These are phyloP conservation scores for Kurtzmaniella cleridarum DNA, from an alignment of 805 yeast genomes.

Conservation along the genomic window DNA sequence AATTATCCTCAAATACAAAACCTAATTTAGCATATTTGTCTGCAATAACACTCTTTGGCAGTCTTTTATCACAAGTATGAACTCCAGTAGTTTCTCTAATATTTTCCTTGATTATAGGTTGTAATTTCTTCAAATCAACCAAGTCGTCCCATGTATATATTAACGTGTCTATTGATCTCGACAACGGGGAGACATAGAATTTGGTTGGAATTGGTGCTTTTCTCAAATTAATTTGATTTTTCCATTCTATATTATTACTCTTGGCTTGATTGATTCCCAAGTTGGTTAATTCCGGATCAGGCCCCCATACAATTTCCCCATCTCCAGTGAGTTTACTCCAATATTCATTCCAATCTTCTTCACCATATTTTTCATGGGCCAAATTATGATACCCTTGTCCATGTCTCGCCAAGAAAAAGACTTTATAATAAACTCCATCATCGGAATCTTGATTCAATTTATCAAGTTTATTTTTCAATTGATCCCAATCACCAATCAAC, in stretches of 20 bases:
- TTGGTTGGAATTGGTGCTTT: constrained; percentile 49
- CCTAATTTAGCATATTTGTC: constrained; percentile 30
- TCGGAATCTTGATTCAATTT: constrained; percentile 30
- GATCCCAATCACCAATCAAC: constrained; percentile 35
- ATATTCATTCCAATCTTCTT: constrained; percentile 50
- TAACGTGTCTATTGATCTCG: constrained; percentile 56
- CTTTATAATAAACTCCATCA: constrained; percentile 34
- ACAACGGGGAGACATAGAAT: constrained; percentile 59
- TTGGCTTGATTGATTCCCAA: constrained; percentile 53
- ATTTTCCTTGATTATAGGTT: constrained; percentile 41
- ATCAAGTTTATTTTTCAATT: constrained; percentile 24
- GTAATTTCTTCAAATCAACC: constrained; percentile 25
- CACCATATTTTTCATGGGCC: constrained; percentile 50
- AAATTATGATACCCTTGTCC: constrained; percentile 68
- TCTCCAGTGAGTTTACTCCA: constrained; percentile 51
- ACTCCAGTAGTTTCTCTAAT: constrained; percentile 58
- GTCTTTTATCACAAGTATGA: constrained; percentile 57
- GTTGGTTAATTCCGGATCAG: constrained; percentile 56
- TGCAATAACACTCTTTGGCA: constrained; percentile 30
- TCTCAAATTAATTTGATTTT: constrained; percentile 24
- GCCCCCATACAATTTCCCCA: constrained; percentile 52
- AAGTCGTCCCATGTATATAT: constrained; percentile 46
- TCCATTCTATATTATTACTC: constrained; percentile 41
- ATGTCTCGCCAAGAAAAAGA: constrained; percentile 56
- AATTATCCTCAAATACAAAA: constrained; percentile 39